Conservation (phyloP, 2,329 filamentous ascomycete genomes). For the Cordyceps tenuipes region DNA sequence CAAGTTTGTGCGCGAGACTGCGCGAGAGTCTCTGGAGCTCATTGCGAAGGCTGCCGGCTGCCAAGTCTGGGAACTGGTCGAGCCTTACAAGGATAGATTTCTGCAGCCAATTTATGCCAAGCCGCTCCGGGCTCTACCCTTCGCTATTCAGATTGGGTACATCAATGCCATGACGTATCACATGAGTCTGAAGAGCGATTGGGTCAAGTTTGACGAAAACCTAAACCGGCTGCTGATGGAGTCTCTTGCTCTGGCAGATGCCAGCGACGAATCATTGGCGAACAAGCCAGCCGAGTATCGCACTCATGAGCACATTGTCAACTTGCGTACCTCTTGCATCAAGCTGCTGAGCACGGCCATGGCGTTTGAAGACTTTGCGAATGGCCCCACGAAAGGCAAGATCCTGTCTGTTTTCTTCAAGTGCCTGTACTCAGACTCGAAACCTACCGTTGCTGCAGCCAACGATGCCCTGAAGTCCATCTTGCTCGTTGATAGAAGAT, state of each 20-base stretch:
- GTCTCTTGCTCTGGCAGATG: slow-evolving; percentile 86
- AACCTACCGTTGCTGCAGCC: slow-evolving; percentile 86
- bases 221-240: slow-evolving; percentile 87
- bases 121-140: slow-evolving; percentile 83
- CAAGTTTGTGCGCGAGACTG: slow-evolving; percentile 81
- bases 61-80: slow-evolving; percentile 79
- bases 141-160: slow-evolving; percentile 92
- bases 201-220: slow-evolving; percentile 86
- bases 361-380: slow-evolving; percentile 83
- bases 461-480: slow-evolving; percentile 86
- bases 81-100: slow-evolving; percentile 82
- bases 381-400: slow-evolving; percentile 54
- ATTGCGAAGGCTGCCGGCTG: slow-evolving; percentile 70
- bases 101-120: slow-evolving; percentile 93
- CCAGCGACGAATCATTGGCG: slow-evolving; percentile 84
- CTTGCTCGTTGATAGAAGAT: slow-evolving; percentile 76
- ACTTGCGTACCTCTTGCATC: slow-evolving; percentile 85
- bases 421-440: slow-evolving; percentile 85
- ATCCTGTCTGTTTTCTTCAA: slow-evolving; percentile 98
- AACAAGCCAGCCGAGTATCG: slow-evolving; percentile 91
- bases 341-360: slow-evolving; percentile 89
- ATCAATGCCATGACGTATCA: slow-evolving; percentile 98
- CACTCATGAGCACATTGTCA: slow-evolving; percentile 91
- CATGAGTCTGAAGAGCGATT: slow-evolving; percentile 77
- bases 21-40: slow-evolving; percentile 70